A percentile compares a stretch with the other conserved stretches of the same genome.
phyloP scores from a whole-genome alignment of 371 early-diverging fungal genomes.

The Rhizomucor miehei region DNA sequence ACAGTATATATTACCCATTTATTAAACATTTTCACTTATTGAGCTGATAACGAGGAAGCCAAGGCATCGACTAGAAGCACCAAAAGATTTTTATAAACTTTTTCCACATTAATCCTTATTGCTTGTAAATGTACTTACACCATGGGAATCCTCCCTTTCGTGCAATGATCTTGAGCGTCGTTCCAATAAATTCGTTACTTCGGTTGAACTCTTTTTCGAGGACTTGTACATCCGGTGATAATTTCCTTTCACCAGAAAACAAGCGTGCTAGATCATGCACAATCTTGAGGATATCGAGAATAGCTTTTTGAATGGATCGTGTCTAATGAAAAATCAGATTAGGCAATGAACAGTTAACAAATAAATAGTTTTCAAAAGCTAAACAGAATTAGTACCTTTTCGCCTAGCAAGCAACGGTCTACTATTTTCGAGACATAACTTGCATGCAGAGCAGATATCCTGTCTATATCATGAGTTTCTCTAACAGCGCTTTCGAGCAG shows the following conservation, averaged over 20 bases:
- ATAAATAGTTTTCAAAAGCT: too few species aligned
- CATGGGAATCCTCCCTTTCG: conserved; percentile 39
- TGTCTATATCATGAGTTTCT: conserved; percentile 9
- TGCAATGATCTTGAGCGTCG: conserved; percentile 33
- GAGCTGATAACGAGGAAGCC: conserved; percentile 10
- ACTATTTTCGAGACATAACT: conserved; percentile 32
- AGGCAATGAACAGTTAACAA: too few species aligned
- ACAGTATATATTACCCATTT: neutral
- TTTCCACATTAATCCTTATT: too few species aligned
- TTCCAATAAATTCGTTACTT: conserved; percentile 35
- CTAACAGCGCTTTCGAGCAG: conserved; percentile 4
- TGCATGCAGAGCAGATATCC: conserved; percentile 23
- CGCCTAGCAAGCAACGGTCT: conserved; percentile 43
- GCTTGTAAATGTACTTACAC: too few species aligned
- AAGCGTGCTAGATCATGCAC: conserved; percentile 23
- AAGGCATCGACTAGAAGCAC: conserved; percentile 7
- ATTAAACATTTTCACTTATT: neutral
- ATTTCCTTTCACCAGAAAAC: conserved; percentile 7
- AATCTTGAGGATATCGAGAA: conserved; percentile 33
- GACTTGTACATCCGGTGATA: conserved; percentile 5
- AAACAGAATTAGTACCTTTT: neutral
- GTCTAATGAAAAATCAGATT: too few species aligned
- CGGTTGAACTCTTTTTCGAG: conserved; percentile 37
- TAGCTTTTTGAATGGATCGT: conserved; percentile 26
- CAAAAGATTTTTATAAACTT: neutral